Evolutionary conservation across 2,329 filamentous ascomycete genomes (phyloP), one percentile per base, ranked within the genome.

Genomic region (Talaromyces amestolkiae): DNA sequence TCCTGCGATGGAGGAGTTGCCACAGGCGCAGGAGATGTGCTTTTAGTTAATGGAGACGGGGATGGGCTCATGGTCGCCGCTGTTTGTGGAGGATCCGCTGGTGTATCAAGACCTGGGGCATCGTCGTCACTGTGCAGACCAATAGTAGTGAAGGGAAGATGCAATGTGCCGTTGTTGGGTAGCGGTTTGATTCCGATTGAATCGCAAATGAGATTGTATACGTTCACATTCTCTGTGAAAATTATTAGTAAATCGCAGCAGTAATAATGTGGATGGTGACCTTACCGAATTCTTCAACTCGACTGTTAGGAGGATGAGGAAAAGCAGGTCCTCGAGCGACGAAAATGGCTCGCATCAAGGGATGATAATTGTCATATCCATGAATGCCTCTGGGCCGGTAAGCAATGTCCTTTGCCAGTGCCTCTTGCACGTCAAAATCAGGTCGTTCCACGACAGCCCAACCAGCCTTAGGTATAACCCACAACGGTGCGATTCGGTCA

Each of bases 291-390:
- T 84, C 82, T 37, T 91, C 87, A 37, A 98, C 78, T 68, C 88
- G 86, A 76, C 91, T 96, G 71, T 95, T 93, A 0, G 91, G 88
- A 45, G 86, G 81, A 72, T 97, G 93, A 0, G 92, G 91, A 74
- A 99, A 99, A 0, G 94, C 93, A 3, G 95, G 95, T 0, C 95
- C 95, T 45, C 92, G 84, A 1, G 95, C 95, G 58, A 98, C 84
- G 72, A 99, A 99, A 51, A 99, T 96, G 0, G 95, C 94, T 45
- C 95, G 84, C 95, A 99, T 99, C 53, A 99, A 82, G 0, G 94
- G 93, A 75, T 99, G 90, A 72, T 96, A 89, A 72, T 97, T 90
- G 75, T 99, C 95, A 74, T 98, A 99, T 1, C 95, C 95, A 74
- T 99, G 95, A 2, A 99, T 81, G 2, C 95, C 95, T 33, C 85